Conservation (phyloP, 306 rosid genomes). For the Corylus avellana region DNA sequence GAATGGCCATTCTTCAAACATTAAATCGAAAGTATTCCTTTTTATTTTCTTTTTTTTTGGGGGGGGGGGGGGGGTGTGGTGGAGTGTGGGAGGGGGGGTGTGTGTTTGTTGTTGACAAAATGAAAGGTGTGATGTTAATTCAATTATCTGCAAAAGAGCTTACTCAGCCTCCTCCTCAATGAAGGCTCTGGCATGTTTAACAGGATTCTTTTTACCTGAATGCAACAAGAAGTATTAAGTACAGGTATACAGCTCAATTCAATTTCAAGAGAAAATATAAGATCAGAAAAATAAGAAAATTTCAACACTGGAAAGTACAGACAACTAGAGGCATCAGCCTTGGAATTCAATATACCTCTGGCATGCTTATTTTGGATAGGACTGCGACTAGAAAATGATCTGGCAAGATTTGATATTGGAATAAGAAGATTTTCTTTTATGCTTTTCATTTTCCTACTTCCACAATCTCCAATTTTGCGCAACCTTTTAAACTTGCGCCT, state of each 20-base stretch:
- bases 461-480: slow-evolving; percentile 59
- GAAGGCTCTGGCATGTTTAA: slow-evolving; percentile 49
- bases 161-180: slow-evolving; percentile 98
- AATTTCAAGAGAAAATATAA: neutral
- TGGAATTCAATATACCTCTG: slow-evolving; percentile 50
- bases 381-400: slow-evolving; percentile 34
- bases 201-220: slow-evolving; percentile 65
- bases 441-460: slow-evolving; percentile 41
- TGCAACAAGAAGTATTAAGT: slow-evolving; percentile 20
- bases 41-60: neutral
- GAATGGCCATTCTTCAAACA: slow-evolving; percentile 24
- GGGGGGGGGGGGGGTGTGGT: neutral
- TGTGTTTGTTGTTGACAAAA: neutral
- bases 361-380: slow-evolving; percentile 32
- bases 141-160: slow-evolving; percentile 31
- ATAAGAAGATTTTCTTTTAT: slow-evolving; percentile 16
- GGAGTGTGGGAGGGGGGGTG: neutral
- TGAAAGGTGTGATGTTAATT: neutral
- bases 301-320: neutral
- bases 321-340: neutral
- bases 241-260: slow-evolving; percentile 4
- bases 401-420: slow-evolving; percentile 31
- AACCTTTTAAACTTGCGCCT: slow-evolving; percentile 66
- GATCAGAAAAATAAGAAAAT: neutral
- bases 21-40: slow-evolving; percentile 15